Conservation (phyloP, 305 asterid genomes). For the Rubia tinctorum region DNA sequence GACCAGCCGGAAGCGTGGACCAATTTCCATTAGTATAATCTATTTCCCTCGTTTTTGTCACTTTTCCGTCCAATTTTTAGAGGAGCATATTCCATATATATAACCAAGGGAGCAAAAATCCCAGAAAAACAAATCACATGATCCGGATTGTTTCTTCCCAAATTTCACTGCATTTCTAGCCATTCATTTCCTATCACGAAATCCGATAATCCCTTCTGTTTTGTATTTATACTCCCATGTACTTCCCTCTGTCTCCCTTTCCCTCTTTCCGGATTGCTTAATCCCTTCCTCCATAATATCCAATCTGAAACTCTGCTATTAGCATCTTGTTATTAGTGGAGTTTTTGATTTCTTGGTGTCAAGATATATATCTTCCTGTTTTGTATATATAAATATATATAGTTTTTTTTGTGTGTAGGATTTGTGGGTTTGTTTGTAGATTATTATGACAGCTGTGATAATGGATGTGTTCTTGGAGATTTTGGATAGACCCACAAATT, state of each 20-base stretch:
- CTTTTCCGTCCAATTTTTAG: not conserved
- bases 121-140: not conserved
- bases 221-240: not conserved
- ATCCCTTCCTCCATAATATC: not conserved
- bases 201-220: not conserved
- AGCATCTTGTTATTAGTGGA: not conserved
- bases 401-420: not conserved
- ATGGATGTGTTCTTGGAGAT: constrained; percentile 52
- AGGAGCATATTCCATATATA: constrained; percentile 1
- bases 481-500: constrained; percentile 44
- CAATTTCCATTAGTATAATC: too few relatives aligned
- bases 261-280: not conserved
- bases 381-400: not conserved
- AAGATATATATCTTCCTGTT: not conserved
- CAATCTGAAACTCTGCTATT: not conserved
- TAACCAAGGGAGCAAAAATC: not conserved
- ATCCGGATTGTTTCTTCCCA: not conserved
- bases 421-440: not conserved
- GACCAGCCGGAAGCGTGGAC: constrained; percentile 4
- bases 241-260: not conserved
- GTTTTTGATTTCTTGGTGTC: constrained; percentile 1
- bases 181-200: not conserved
- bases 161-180: not conserved
- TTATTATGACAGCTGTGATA: constrained; percentile 33
- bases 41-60: not conserved